phyloP scores from a whole-genome alignment of 2,329 filamentous ascomycete species.

The Hymenoscyphus fraxineus region DNA sequence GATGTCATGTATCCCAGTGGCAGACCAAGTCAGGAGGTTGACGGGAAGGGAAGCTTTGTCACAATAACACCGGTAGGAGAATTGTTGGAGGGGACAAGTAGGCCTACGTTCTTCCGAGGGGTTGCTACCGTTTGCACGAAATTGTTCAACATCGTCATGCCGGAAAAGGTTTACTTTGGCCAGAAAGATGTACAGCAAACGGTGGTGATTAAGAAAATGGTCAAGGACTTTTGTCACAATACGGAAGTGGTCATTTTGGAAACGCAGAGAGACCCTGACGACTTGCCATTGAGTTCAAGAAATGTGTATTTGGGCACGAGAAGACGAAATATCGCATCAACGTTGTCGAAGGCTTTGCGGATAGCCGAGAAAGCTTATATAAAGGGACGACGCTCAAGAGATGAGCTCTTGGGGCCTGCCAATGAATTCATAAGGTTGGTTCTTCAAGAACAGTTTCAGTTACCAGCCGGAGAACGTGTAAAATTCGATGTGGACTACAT shows the following conservation, averaged over 20 bases:
- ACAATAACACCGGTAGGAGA: constrained; percentile 81
- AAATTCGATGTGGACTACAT: constrained; percentile 87
- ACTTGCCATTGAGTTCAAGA: constrained; percentile 84
- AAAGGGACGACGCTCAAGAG: constrained; percentile 49
- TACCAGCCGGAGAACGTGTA: constrained; percentile 58
- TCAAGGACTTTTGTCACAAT: constrained; percentile 80
- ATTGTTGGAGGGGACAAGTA: constrained; percentile 76
- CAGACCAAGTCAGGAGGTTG: constrained; percentile 62
- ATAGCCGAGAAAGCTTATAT: constrained; percentile 67
- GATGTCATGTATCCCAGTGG: constrained; percentile 84
- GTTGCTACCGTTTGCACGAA: constrained; percentile 97
- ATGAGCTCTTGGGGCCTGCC: constrained; percentile 69
- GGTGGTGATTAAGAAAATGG: constrained; percentile 80
- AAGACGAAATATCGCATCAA: constrained; percentile 66
- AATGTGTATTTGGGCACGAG: constrained; percentile 87
- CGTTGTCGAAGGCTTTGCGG: constrained; percentile 65
- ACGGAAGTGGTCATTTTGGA: constrained; percentile 69
- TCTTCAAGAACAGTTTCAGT: constrained; percentile 56
- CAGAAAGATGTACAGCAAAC: constrained; percentile 98
- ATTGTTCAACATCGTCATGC: constrained; percentile 76
- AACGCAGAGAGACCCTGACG: constrained; percentile 74
- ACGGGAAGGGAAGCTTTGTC: constrained; percentile 83
- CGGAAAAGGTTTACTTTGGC: constrained; percentile 84
- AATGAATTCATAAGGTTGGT: constrained; percentile 53
- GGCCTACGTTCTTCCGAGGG: constrained; percentile 93